A percentile compares a stretch with the other conserved stretches of the same genome.
phyloP scores from a whole-genome alignment of 192 early-diverging fungal species.

The Coemansia sp. region DNA sequence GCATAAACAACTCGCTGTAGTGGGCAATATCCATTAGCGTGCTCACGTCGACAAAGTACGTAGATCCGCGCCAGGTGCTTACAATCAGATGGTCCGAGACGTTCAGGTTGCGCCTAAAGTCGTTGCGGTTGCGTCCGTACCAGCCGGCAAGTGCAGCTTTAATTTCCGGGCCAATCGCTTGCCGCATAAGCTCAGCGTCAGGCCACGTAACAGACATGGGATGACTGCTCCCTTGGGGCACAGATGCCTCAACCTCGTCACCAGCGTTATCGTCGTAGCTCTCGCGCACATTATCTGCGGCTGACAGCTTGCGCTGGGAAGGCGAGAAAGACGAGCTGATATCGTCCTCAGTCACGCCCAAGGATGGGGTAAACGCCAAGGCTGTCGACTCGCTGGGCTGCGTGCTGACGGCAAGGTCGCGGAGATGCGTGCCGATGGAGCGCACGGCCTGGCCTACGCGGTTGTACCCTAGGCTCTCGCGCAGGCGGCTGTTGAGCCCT shows the following conservation, averaged over 20 bases:
- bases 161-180: slow-evolving; percentile 19
- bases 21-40: slow-evolving; percentile 48
- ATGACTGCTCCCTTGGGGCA: background rate
- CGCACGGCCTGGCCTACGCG: slow-evolving; percentile 32
- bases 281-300: background rate
- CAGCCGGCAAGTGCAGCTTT: slow-evolving; percentile 43
- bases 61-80: slow-evolving; percentile 52
- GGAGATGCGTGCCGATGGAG: slow-evolving; percentile 32
- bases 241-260: background rate
- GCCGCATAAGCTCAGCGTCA: slow-evolving; percentile 5
- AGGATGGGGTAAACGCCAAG: slow-evolving; percentile 6
- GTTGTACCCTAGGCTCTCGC: slow-evolving; percentile 28
- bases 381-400: slow-evolving; percentile 22
- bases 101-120: slow-evolving; percentile 31
- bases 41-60: slow-evolving; percentile 51
- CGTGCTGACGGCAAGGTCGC: slow-evolving; percentile 29
- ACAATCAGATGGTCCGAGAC: slow-evolving; percentile 50
- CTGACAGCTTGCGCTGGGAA: slow-evolving; percentile 6
- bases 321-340: slow-evolving; percentile 24
- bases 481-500: slow-evolving; percentile 32
- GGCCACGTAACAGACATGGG: background rate
- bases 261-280: background rate
- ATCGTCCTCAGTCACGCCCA: slow-evolving; percentile 7
- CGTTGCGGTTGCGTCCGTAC: slow-evolving; percentile 49
- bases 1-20: slow-evolving; percentile 43